phyloP scores from a whole-genome alignment of 257 asterid genomes.

The Datura wrightii region DNA sequence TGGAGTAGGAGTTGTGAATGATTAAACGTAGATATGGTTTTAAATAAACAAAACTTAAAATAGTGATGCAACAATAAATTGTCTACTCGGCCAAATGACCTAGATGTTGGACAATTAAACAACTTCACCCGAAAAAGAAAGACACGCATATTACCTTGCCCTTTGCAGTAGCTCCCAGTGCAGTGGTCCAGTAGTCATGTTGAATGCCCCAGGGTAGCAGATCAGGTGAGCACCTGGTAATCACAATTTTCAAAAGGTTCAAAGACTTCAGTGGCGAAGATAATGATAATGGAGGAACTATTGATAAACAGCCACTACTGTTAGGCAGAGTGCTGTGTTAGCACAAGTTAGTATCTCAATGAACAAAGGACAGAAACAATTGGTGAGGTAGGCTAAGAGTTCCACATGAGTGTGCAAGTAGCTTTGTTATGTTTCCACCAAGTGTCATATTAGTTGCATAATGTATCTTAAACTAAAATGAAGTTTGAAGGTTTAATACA shows the following conservation, averaged over 20 bases:
- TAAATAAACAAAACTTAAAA: constrained; percentile 28
- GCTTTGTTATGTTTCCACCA: background rate
- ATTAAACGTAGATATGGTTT: constrained; percentile 24
- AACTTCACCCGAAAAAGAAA: background rate
- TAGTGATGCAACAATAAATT: background rate
- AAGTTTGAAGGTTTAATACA: background rate
- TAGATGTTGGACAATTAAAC: background rate
- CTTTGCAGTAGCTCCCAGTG: constrained; percentile 96
- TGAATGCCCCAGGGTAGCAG: constrained; percentile 98
- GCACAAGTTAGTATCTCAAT: background rate
- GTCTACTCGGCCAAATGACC: constrained; percentile 11
- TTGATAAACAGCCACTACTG: background rate
- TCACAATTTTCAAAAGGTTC: constrained; percentile 3
- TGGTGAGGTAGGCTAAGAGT: background rate
- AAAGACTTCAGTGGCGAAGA: background rate
- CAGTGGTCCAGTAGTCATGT: constrained; percentile 94
- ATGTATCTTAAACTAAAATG: background rate
- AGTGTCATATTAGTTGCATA: constrained; percentile 1
- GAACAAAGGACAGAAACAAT: background rate
- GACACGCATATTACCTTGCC: constrained; percentile 61
- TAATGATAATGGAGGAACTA: background rate
- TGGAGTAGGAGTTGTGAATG: constrained; percentile 9
- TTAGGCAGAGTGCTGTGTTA: background rate
- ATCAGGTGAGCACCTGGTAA: constrained; percentile 81
- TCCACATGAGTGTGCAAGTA: constrained; percentile 18